Evolutionary conservation across 2,329 filamentous ascomycete species (phyloP), one percentile per base, ranked within the genome.

Genomic region (Westerdykella sp.): DNA sequence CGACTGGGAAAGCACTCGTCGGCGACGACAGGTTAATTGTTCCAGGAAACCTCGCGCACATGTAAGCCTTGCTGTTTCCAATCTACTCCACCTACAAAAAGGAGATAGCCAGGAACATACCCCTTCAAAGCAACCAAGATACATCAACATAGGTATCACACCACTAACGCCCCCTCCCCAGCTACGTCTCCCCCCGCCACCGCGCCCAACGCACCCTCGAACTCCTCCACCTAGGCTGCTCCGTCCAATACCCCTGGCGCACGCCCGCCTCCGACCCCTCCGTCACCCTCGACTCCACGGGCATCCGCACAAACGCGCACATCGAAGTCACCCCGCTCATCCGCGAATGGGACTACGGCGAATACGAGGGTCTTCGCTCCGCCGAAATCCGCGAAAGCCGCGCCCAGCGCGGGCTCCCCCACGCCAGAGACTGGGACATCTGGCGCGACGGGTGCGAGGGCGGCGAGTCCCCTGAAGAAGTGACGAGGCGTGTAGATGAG

Each of bases 151-250:
- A 7, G 9, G 9, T 12, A n/a, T 3, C 25, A 10, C 25, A 28
- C 25, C 18, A 7, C 25, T 28, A 10, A 28, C 25, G n/a, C n/a
- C n/a, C 7, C 25, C 25, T 12, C 25, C 11, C 30, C 45, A 79
- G 77, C 56, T 95, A 91, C 67, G 88, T 96, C 34, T 95, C 87
- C 2, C 91, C 90, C 2, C 84, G 90, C 37, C 80, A 78, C 48
- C 85, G 90, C 46, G 88, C 91, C 15, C 89, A 93, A 67, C 78
- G 81, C 40, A 97, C 90, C n/a, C 84, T 96, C 60, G 88, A 95
- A 65, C 79, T 96, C 38, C 80, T 96, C 21, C 79, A 85, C 54
- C 72, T 95, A 15, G 85, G 83, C 39, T 81, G 83, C 60, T 67
- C 71, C n/a, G 77, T 81, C 34, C 73, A 76, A 1, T 73, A 90